Percentiles rank a stretch among this genome's conserved stretches.
Conservation (phyloP, 352 stramenopile species). For the Phytophthora chlamydospora region DNA sequence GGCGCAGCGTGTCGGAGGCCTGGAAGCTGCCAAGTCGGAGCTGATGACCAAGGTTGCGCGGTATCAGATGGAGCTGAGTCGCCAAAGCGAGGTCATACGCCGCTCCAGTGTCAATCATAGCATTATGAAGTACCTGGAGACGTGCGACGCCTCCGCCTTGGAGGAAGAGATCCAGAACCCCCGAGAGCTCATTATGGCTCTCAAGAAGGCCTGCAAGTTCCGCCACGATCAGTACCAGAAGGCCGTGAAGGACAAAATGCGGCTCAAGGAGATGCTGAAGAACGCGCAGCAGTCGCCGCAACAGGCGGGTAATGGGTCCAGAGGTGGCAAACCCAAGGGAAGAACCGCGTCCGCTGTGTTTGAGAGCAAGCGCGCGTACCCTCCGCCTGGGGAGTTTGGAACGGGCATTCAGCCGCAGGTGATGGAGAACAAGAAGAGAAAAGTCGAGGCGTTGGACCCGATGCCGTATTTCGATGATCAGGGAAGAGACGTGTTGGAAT, state of each 20-base stretch:
- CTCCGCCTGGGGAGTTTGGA: constrained; percentile 11
- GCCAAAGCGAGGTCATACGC: constrained; percentile 57
- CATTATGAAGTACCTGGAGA: constrained; percentile 76
- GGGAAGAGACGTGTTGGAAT: constrained; percentile 15
- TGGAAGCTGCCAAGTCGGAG: constrained; percentile 61
- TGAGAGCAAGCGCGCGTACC: constrained; percentile 35
- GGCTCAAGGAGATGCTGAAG: constrained; percentile 73
- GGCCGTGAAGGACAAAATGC: constrained; percentile 77
- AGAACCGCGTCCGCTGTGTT: constrained; percentile 16
- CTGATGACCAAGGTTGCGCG: constrained; percentile 74
- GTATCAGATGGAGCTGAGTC: constrained; percentile 78
- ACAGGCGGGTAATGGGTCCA: constrained; percentile 7
- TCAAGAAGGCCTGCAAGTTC: constrained; percentile 87
- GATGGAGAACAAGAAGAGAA: constrained; percentile 67
- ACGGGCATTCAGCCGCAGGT: constrained; percentile 33
- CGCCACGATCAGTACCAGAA: constrained; percentile 87
- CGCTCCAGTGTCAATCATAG: constrained; percentile 71
- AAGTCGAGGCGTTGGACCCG: constrained; percentile 33
- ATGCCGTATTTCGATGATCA: constrained; percentile 26
- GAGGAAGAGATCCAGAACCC: constrained; percentile 85
- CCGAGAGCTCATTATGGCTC: constrained; percentile 69
- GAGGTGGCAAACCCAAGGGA: constrained; percentile 40
- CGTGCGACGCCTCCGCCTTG: constrained; percentile 65
- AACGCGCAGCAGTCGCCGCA: constrained; percentile 32
- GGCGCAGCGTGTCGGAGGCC: constrained; percentile 47